These are phyloP conservation scores for Chlorella sp. DNA, from an alignment of 139 green algal genomes.

Conservation along the genomic window DNA sequence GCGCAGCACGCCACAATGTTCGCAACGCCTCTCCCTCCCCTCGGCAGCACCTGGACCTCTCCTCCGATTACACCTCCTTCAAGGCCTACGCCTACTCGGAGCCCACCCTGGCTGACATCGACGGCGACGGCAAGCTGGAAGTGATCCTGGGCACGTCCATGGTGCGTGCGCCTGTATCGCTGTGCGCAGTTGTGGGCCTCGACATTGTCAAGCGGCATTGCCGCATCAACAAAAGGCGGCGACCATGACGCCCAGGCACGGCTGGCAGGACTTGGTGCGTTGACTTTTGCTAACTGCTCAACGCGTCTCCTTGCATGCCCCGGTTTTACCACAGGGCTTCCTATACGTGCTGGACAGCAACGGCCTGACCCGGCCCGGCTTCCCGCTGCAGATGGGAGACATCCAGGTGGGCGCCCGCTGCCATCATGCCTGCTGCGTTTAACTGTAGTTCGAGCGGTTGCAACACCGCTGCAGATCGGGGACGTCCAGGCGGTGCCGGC, in stretches of 20 bases:
- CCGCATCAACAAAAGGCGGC: no score
- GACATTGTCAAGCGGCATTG: no score
- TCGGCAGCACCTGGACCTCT: conserved; percentile 92
- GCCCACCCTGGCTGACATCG: conserved; percentile 89
- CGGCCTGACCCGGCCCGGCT: conserved; percentile 69
- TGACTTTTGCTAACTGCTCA: no score
- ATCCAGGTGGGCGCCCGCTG: conserved; percentile 29
- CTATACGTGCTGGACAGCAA: conserved; percentile 90
- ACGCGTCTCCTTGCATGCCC: neutral
- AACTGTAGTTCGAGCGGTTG: neutral
- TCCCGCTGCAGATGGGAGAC: conserved; percentile 79
- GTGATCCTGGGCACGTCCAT: conserved; percentile 92
- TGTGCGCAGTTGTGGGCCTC: no score
- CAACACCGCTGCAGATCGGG: neutral
- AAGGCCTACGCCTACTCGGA: conserved; percentile 80
- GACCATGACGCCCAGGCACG: conserved; percentile 33
- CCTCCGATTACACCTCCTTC: conserved; percentile 83
- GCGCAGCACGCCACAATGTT: no score
- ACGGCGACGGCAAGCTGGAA: conserved; percentile 89
- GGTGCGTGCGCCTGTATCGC: conserved; percentile 6
- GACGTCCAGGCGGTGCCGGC: no score
- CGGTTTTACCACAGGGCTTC: conserved; percentile 75
- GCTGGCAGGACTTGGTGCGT: conserved; percentile 93
- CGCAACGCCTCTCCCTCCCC: no score
- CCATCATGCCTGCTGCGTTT: no score